Evolutionary conservation across 495 filamentous ascomycete genomes (phyloP), one percentile per base, ranked within the genome.

Genomic region (Neurospora sp.): DNA sequence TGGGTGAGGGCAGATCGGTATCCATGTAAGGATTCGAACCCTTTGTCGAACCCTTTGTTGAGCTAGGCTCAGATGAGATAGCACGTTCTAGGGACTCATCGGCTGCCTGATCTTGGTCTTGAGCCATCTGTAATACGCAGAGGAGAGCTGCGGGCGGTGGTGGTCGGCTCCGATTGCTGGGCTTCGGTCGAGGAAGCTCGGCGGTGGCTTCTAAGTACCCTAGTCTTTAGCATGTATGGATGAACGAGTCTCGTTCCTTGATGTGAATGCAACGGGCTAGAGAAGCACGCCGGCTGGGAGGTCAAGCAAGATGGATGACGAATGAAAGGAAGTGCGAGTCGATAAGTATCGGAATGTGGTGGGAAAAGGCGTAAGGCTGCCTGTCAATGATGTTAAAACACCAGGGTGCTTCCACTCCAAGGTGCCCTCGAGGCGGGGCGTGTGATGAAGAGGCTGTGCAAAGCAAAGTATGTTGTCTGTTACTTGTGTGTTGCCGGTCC

Each of bases 41-140:
- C 54, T 66, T 66, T 76, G 84, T 85, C 46, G 84, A 83, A 72
- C 86, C 85, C 54, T 66, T 66, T 76, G 84, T 85, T 77, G 87
- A 87, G 83, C 86, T 84, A 81, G 86, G 85, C 84, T 89, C 87
- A 77, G 86, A 88, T 76, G 87, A 89, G 80, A 83, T 81, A 74
- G 86, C 85, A 82, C 86, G 86, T 83, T 88, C 85, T 85, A 81
- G 84, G 79, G 83, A 80, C 78, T 85, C 83, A 82, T 85, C 81
- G 75, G 79, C 75, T 75, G 78, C 80, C 81, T 84, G 78, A 79
- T 84, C 81, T 66, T 66, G 54, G 54, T 66, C 54, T 79, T 82
- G 82, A 83, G 86, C 86, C 87, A 89, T 89, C 84, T 84, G 84
- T 77, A 75, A 80, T 79, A 76, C 75, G 78, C 74, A 76, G 71